Percentiles rank a stretch among this genome's conserved stretches.
phyloP scores from a whole-genome alignment of 1,139 yeast species.

The Sugiyamaella novakii region DNA sequence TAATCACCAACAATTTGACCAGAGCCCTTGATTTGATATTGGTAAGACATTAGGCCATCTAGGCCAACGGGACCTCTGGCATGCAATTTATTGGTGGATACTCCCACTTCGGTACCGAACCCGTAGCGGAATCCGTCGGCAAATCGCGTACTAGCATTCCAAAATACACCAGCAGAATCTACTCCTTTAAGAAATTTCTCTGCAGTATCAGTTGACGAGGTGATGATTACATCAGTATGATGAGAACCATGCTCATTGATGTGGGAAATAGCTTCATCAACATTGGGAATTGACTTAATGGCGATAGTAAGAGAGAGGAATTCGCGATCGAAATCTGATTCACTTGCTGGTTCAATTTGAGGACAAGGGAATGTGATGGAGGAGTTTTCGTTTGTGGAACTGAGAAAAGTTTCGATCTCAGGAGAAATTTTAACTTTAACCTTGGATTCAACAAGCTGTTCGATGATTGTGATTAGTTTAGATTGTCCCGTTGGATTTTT shows the following conservation, averaged over 20 bases:
- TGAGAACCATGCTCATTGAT: constrained; percentile 91
- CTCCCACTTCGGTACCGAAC: constrained; percentile 98
- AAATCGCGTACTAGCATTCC: constrained; percentile 96
- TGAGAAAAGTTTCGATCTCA: constrained; percentile 47
- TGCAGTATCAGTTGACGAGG: constrained; percentile 70
- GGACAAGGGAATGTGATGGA: constrained; percentile 35
- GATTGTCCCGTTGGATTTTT: constrained; percentile 43
- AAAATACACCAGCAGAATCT: constrained; percentile 96
- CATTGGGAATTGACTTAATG: constrained; percentile 59
- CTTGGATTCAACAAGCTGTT: constrained; percentile 58
- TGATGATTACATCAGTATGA: constrained; percentile 91
- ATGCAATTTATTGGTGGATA: constrained; percentile 93
- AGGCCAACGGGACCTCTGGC: constrained; percentile 99
- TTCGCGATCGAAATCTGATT: constrained; percentile 77
- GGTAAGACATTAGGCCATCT: constrained; percentile 94
- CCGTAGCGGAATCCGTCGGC: constrained; percentile 99
- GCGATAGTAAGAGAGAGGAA: constrained; percentile 82
- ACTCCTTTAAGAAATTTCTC: constrained; percentile 78
- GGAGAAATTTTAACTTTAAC: constrained; percentile 72
- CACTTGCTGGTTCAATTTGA: constrained; percentile 51
- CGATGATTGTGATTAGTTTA: constrained; percentile 45
- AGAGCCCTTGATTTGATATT: constrained; percentile 85
- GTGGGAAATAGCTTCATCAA: constrained; percentile 74
- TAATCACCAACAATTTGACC: constrained; percentile 94
- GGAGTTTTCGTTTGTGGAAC: constrained; percentile 21